A percentile compares a stretch with the other conserved stretches of the same genome.
Conservation (phyloP, 495 filamentous ascomycete genomes). For the Tuber magnatum region DNA sequence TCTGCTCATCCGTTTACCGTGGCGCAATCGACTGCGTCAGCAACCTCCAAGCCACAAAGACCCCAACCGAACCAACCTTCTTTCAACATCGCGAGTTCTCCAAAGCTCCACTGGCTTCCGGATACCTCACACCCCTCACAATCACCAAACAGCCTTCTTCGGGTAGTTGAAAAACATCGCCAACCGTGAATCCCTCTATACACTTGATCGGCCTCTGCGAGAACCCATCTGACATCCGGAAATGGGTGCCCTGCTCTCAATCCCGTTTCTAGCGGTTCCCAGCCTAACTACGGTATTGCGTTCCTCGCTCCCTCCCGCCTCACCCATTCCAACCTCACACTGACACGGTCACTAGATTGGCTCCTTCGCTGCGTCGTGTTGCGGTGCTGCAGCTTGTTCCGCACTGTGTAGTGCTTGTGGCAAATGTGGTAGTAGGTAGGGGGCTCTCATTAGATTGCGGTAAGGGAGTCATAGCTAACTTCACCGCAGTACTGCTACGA, state of each 20-base stretch:
- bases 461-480: conserved; percentile 26
- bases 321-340: conserved; percentile 32
- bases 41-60: neutral
- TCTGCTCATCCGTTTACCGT: neutral
- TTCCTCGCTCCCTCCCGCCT: conserved; percentile 38
- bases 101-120: neutral
- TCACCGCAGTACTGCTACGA: conserved; percentile 71
- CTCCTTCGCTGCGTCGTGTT: conserved; percentile 75
- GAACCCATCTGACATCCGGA: neutral
- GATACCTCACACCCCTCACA: neutral
- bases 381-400: conserved; percentile 89
- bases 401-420: conserved; percentile 91
- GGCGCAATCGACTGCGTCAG: neutral
- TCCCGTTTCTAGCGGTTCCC: conserved; percentile 82
- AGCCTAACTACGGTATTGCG: conserved; percentile 72
- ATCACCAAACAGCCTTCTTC: neutral
- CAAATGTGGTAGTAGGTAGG: conserved; percentile 89
- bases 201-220: neutral
- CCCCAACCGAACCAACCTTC: neutral
- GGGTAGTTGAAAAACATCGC: neutral
- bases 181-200: neutral
- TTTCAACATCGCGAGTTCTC: neutral
- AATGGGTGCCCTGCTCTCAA: conserved; percentile 87
- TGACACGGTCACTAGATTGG: conserved; percentile 52
- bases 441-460: neutral